Base-by-base conservation (phyloP, 805 yeast species). In the Candida qinlingensis region DNA sequence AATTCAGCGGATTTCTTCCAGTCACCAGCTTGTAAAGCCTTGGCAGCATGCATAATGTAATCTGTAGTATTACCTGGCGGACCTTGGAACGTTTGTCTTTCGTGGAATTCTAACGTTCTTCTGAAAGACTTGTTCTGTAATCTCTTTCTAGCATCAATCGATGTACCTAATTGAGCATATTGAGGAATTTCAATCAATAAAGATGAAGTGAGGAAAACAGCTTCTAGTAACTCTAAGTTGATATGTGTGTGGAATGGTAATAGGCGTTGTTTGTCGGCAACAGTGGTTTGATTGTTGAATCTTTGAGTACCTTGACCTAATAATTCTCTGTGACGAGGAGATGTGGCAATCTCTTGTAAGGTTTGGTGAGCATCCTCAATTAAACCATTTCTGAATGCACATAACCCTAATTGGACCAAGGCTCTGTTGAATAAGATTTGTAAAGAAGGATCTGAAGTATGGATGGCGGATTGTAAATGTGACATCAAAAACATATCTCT, bases 181-280 rank as follows among this genome's bases (percentile, higher is more conserved):
- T 80, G 81, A 36, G 99, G 99, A 52, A 94, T 83, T 74, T 95
- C 99, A 57, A 88, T 80, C 64, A 94, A 78, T 69, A 94, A 74
- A 31, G 96, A 87, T 50, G 88, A 76, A 10, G 98, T 94, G 75
- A 90, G 80, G 76, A 85, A 92, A 42, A 88, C 96, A 65, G 95
- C 86, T 71, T 94, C 99, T 56, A 94, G 77, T 62, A 94, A 80
- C 74, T 95, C 98, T 60, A 92, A 75, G 71, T 94, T 94, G 68
- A 94, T 92, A 72, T 94, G 99, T 87, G 89, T 90, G 72, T 94
- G 99, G 85, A 86, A 94, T 50, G 99, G 99, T 65, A 94, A 76
- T 66, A 90, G 79, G 65, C 91, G 83, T 70, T 84, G 92, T 61
- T 76, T 80, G 63, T 86, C 96, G 52, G 76, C 79, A 41, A 75